These are phyloP conservation scores for Orobanche coerulescens DNA, from an alignment of 257 asterid species.

Conservation along the genomic window DNA sequence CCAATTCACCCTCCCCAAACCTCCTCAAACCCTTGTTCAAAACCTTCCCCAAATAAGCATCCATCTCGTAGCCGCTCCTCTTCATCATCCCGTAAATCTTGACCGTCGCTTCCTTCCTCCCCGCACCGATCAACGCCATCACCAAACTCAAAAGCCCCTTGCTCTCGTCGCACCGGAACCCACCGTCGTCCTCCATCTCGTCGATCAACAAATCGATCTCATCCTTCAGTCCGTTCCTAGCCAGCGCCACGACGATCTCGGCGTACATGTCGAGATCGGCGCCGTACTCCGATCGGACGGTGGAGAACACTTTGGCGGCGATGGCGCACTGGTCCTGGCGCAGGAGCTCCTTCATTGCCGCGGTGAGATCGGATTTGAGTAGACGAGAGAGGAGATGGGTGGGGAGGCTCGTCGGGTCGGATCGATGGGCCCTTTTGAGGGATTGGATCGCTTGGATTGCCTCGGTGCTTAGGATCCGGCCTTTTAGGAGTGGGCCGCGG, in stretches of 20 bases:
- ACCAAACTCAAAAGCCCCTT: slow-evolving; percentile 62
- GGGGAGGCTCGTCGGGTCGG: slow-evolving; percentile 43
- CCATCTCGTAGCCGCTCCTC: slow-evolving; percentile 44
- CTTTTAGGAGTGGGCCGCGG: slow-evolving; percentile 75
- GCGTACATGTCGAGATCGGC: slow-evolving; percentile 59
- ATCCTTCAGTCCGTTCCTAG: slow-evolving; percentile 40
- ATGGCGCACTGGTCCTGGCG: slow-evolving; percentile 73
- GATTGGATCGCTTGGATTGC: slow-evolving; percentile 91
- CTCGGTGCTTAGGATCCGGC: slow-evolving; percentile 75
- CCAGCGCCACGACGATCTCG: slow-evolving; percentile 45
- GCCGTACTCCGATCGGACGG: slow-evolving; percentile 54
- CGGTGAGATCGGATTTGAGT: slow-evolving; percentile 72
- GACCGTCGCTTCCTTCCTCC: slow-evolving; percentile 55
- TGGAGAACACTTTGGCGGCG: slow-evolving; percentile 57
- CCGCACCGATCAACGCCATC: slow-evolving; percentile 62
- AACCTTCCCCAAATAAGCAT: slow-evolving; percentile 65
- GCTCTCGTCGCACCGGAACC: slow-evolving; percentile 36
- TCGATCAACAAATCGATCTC: slow-evolving; percentile 50
- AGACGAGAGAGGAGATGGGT: slow-evolving; percentile 64
- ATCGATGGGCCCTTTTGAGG: slow-evolving; percentile 64
- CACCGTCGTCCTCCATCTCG: slow-evolving; percentile 43
- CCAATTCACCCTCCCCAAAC: slow-evolving; percentile 58
- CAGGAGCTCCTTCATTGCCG: slow-evolving; percentile 73
- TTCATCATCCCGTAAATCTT: slow-evolving; percentile 70
- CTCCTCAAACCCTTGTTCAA: slow-evolving; percentile 67